Conservation (phyloP, 1,284 basidiomycete genomes). For the Leccinum subrobustum region DNA sequence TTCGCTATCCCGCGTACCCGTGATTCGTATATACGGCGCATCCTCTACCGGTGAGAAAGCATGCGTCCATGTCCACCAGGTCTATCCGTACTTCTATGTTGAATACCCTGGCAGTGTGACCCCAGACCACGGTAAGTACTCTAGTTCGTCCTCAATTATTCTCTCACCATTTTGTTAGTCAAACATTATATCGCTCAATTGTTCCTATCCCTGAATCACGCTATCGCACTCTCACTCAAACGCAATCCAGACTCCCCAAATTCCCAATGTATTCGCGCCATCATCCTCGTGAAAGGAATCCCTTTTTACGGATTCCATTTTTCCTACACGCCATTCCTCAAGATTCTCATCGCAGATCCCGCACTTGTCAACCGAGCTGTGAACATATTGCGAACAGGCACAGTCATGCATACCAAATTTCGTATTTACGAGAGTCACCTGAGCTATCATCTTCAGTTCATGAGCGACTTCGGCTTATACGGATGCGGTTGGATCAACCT, state of each 20-base stretch:
- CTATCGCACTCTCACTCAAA: constrained; percentile 71
- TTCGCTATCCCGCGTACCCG: constrained; percentile 64
- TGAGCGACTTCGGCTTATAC: constrained; percentile 94
- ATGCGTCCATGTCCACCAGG: constrained; percentile 90
- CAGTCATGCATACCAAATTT: constrained; percentile 77
- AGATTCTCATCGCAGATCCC: constrained; percentile 80
- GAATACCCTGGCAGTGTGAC: constrained; percentile 64
- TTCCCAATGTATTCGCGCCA: constrained; percentile 63
- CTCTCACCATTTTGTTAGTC: constrained; percentile 43
- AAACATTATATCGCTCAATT: constrained; percentile 66
- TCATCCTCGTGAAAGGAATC: constrained; percentile 90
- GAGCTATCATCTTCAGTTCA: constrained; percentile 87
- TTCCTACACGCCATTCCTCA: constrained; percentile 86
- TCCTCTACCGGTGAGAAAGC: constrained; percentile 78
- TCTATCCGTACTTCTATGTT: constrained; percentile 78
- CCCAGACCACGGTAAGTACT: constrained; percentile 43
- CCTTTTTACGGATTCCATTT: constrained; percentile 96
- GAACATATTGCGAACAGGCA: constrained; percentile 77
- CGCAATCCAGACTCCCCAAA: constrained; percentile 55
- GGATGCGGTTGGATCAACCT: constrained; percentile 91
- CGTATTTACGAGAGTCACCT: constrained; percentile 89
- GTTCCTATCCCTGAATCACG: constrained; percentile 73
- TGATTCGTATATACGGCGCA: constrained; percentile 86
- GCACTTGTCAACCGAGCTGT: constrained; percentile 64
- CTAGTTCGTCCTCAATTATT: not conserved